These are phyloP conservation scores for Crithidia brevicula DNA, from an alignment of 208 protist genomes.

Conservation along the genomic window DNA sequence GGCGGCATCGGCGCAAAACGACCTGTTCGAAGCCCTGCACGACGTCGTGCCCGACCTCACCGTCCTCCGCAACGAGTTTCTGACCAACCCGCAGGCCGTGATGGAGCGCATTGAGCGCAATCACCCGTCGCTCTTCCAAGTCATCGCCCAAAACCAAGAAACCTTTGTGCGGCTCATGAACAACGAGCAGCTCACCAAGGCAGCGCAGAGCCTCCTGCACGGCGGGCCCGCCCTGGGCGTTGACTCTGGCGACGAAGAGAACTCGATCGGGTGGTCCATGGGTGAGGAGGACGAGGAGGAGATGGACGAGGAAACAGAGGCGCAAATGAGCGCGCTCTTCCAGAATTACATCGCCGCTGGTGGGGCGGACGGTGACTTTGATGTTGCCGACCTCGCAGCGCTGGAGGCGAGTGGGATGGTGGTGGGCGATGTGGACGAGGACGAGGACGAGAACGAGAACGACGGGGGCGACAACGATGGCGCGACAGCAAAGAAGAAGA, in stretches of 20 bases:
- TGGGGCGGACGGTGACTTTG: conserved; percentile 16
- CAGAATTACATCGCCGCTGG: conserved; percentile 21
- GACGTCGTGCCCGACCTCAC: conserved; percentile 71
- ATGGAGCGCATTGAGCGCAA: conserved; percentile 75
- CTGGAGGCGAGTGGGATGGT: conserved; percentile 36
- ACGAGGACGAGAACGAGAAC: conserved; percentile 7
- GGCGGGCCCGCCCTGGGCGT: conserved; percentile 21
- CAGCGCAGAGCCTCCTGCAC: conserved; percentile 38
- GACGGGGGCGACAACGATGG: conserved; percentile 28
- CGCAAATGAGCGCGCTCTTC: conserved; percentile 23
- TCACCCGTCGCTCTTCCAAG: conserved; percentile 78
- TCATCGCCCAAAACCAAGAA: conserved; percentile 78
- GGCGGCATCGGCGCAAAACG: conserved; percentile 32
- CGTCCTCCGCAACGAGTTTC: conserved; percentile 81
- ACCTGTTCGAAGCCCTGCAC: conserved; percentile 60
- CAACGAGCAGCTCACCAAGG: conserved; percentile 63
- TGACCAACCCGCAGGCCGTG: conserved; percentile 64
- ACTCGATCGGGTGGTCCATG: conserved; percentile 28
- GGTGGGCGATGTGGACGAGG: conserved; percentile 26
- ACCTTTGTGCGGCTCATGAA: conserved; percentile 83
- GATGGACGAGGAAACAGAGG: conserved; percentile 39
- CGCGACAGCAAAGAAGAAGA: conserved; percentile 7
- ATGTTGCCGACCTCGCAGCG: conserved; percentile 24
- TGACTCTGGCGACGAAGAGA: conserved; percentile 27
- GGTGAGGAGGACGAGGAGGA: conserved; percentile 31